These are phyloP conservation scores for Dactylellina cionopaga DNA, from an alignment of 2,329 filamentous ascomycete species.

Conservation along the genomic window DNA sequence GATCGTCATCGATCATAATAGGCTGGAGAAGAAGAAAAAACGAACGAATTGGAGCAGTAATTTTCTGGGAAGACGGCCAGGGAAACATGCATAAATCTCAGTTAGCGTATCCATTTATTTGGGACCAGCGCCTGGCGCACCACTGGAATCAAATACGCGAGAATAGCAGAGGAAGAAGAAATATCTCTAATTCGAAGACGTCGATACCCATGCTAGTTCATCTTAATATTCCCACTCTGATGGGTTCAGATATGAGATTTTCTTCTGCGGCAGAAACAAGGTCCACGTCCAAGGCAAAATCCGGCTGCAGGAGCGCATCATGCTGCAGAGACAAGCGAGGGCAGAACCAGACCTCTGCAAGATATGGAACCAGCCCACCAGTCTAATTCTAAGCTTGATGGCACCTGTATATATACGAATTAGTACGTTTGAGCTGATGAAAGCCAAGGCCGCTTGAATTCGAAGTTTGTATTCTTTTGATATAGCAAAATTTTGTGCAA, in stretches of 20 bases:
- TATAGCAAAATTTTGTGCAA: constrained; percentile 38
- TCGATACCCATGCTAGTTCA: constrained; percentile 51
- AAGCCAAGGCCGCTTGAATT: constrained; percentile 15
- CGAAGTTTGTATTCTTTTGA: background rate
- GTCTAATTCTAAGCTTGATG: too few species aligned
- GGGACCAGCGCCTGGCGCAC: constrained; percentile 46
- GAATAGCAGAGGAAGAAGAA: constrained; percentile 39
- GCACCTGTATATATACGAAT: too few species aligned
- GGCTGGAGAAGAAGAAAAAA: constrained; percentile 17
- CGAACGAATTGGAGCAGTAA: background rate
- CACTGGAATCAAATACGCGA: constrained; percentile 52
- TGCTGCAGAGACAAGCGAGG: constrained; percentile 47
- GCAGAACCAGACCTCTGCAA: constrained; percentile 22
- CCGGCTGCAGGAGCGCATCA: constrained; percentile 45
- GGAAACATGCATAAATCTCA: constrained; percentile 50
- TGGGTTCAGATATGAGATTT: constrained; percentile 51
- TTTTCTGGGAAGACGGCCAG: constrained; percentile 30
- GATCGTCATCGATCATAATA: constrained; percentile 39
- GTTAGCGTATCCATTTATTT: constrained; percentile 52
- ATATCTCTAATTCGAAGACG: constrained; percentile 47
- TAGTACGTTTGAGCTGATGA: background rate
- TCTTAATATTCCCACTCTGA: constrained; percentile 53
- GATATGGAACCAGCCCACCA: too few species aligned
- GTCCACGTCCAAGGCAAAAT: constrained; percentile 39
- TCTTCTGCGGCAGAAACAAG: constrained; percentile 50